These are phyloP conservation scores for Saccharomyces mikatae DNA, from an alignment of 805 yeast genomes.

Conservation along the genomic window DNA sequence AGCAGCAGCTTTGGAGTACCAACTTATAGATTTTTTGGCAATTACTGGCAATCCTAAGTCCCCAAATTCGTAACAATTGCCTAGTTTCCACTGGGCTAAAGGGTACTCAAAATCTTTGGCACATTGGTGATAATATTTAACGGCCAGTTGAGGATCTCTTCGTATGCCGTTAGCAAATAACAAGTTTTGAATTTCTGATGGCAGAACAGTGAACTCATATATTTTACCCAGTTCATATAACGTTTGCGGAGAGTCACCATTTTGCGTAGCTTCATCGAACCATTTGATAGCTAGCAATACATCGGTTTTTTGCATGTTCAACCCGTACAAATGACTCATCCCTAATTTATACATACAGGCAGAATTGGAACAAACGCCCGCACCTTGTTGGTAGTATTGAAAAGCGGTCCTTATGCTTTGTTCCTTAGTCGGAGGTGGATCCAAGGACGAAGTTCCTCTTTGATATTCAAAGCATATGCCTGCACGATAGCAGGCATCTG, in stretches of 20 bases:
- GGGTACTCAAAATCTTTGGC: conserved; percentile 51
- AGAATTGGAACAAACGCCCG: conserved; percentile 46
- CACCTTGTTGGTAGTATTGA: conserved; percentile 50
- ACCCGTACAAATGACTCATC: conserved; percentile 49
- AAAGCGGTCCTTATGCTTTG: conserved; percentile 38
- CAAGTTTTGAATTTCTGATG: conserved; percentile 13
- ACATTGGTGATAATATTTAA: conserved; percentile 48
- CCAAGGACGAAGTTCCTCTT: conserved; percentile 33
- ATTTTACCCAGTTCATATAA: conserved; percentile 49
- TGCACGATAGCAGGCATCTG: conserved; percentile 56
- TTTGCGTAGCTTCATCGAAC: conserved; percentile 42
- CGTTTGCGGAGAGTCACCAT: conserved; percentile 41
- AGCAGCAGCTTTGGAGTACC: conserved; percentile 63
- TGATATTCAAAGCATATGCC: conserved; percentile 58
- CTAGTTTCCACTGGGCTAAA: conserved; percentile 63
- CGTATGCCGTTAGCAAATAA: conserved; percentile 9
- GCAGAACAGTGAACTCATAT: conserved; percentile 40
- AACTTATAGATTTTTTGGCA: conserved; percentile 54
- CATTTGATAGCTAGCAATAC: conserved; percentile 36
- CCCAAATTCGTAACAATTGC: conserved; percentile 68
- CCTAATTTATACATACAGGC: conserved; percentile 72
- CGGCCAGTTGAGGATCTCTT: conserved; percentile 35
- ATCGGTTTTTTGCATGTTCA: conserved; percentile 26
- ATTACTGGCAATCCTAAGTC: conserved; percentile 43
- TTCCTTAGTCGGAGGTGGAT: conserved; percentile 31